Evolutionary conservation across 2,329 filamentous ascomycete species (phyloP).

Genomic region (Aspergillus sergii): DNA sequence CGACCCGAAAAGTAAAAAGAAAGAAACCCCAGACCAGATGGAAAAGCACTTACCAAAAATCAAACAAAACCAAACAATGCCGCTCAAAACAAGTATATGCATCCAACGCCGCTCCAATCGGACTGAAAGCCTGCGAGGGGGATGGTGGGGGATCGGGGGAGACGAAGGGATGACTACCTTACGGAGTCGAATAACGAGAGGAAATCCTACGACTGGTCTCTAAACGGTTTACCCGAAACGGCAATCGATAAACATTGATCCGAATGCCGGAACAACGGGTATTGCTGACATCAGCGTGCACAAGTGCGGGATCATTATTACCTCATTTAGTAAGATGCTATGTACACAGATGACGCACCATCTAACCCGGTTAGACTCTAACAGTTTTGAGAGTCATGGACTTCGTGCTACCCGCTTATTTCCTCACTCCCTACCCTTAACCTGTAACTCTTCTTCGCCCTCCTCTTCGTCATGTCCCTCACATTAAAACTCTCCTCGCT

Average conservation of each 20-base stretch:
- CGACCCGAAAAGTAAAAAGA: background rate
- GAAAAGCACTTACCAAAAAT: slow-evolving; percentile 20
- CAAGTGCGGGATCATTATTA: slow-evolving; percentile 11
- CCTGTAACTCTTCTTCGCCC: background rate
- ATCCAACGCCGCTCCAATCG: slow-evolving; percentile 30
- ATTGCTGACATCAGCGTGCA: slow-evolving; percentile 28
- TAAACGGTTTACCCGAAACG: slow-evolving; percentile 33
- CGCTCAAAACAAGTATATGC: slow-evolving; percentile 30
- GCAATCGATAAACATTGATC: slow-evolving; percentile 44
- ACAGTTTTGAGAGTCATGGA: slow-evolving; percentile 8
- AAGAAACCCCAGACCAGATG: background rate
- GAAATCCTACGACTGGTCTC: slow-evolving; percentile 24
- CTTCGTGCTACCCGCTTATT: background rate
- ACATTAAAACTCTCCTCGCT: slow-evolving; percentile 69
- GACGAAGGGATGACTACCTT: slow-evolving; percentile 8
- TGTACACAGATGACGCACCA: slow-evolving; percentile 12
- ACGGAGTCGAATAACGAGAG: slow-evolving; percentile 23
- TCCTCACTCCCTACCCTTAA: background rate
- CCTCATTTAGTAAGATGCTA: background rate
- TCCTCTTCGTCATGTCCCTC: slow-evolving; percentile 55
- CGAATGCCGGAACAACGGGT: slow-evolving; percentile 29
- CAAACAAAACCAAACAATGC: slow-evolving; percentile 25
- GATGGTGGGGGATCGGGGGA: slow-evolving; percentile 16
- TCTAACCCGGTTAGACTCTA: slow-evolving; percentile 13
- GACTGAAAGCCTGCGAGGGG: slow-evolving; percentile 13